These are phyloP conservation scores for Schizosaccharomyces pombe DNA, from an alignment of 805 yeast genomes.

Conservation along the genomic window ASM294v3 CU329670.1:386501-387000, in stretches of 20 bases:
- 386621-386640: too few relatives aligned
- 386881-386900: not conserved
- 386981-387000: not conserved
- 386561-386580: not conserved
- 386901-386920: not conserved
- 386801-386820: not conserved
- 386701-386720: not conserved
- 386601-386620: not conserved
- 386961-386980: not conserved
- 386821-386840: not conserved
- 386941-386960: not conserved
- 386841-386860: not conserved
- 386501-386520: not conserved
- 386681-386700: too few relatives aligned
- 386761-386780: not conserved
- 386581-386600: not conserved
- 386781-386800: not conserved
- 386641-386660: too few relatives aligned
- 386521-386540: not conserved
- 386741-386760: not conserved
- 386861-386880: not conserved
- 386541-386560: not conserved
- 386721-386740: not conserved
- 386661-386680: not conserved
- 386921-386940: not conserved